Evolutionary conservation across 2,329 filamentous ascomycete genomes (phyloP), one percentile per base, ranked within the genome.

Genomic region (Fusarium sp.): DNA sequence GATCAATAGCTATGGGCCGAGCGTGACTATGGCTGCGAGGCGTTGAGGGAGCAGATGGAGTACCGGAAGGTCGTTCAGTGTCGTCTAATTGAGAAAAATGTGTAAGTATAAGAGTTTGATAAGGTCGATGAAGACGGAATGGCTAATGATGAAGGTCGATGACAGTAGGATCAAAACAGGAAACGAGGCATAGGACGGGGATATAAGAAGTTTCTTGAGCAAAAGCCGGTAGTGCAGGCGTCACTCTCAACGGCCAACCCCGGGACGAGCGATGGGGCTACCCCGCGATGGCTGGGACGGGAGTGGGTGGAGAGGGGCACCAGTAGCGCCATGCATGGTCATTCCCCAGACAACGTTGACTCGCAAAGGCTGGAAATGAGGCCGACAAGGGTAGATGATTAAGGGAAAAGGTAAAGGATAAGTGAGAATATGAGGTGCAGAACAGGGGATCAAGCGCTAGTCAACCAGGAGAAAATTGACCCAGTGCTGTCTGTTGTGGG

Each of bases 1-100:
- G 69, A 65, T 86, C 83, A 62, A 88, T 89, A 40, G 83, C 79
- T 70, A 89, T 88, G 50, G 87, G 86, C 38, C 79, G 79, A 72
- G 81, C 84, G 72, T 61, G 54, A 50, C 54, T 71, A 31, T 51
- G 71, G 58, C 37, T 69, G 73, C 54, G 68, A 56, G 52, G 73
- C 44, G 58, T 71, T 49, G 49, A 67, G 52, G 72, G 60, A 51
- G 66, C 70, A 57, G 69, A 72, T n/a, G 67, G 65, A 40, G 66
- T 57, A 49, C 57, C 42, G 52, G 54, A 44, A 40, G 62, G 57
- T 41, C 33, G 54, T 11, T 62, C 66, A 60, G 60, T 49, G 45
- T 74, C 68, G 47, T 73, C 72, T 74, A 40, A 38, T 37, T 38
- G 15, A 59, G 26, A 41, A 34, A 46, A 26, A 56, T 57, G 62